Conservation (phyloP, 2,329 filamentous ascomycete species). For the Penicillium freii region DNA sequence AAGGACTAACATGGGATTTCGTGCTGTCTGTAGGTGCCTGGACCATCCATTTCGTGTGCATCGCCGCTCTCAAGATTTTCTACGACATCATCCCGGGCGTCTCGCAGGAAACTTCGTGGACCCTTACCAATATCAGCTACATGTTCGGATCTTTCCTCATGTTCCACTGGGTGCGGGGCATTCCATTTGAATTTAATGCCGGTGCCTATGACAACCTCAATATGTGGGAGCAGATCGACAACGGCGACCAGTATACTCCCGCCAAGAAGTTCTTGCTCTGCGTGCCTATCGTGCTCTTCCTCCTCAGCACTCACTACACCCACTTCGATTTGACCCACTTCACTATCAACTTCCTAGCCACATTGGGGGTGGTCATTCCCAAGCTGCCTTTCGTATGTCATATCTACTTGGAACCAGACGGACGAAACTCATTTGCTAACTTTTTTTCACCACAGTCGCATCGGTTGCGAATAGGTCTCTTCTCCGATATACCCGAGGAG, state of each 20-base stretch:
- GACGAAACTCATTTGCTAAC: slow-evolving; percentile 25
- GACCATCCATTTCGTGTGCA: slow-evolving; percentile 95
- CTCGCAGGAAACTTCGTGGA: slow-evolving; percentile 98
- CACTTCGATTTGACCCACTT: slow-evolving; percentile 98
- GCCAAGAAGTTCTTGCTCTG: slow-evolving; percentile 97
- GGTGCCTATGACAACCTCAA: slow-evolving; percentile 99
- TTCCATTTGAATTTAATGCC: slow-evolving; percentile 98
- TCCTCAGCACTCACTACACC: slow-evolving; percentile 97
- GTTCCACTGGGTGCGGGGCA: slow-evolving; percentile 98
- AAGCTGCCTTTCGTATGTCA: slow-evolving; percentile 87
- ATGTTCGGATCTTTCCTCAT: slow-evolving; percentile 99
- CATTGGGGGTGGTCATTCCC: slow-evolving; percentile 88
- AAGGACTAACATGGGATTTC: slow-evolving; percentile 6
- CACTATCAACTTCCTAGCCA: slow-evolving; percentile 92
- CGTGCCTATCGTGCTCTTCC: slow-evolving; percentile 89
- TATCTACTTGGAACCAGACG: not conserved
- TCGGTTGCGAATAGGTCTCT: slow-evolving; percentile 72
- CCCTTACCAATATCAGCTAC: slow-evolving; percentile 96
- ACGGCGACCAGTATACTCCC: slow-evolving; percentile 96
- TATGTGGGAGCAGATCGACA: slow-evolving; percentile 99
- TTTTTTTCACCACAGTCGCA: slow-evolving; percentile 60
- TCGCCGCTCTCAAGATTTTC: slow-evolving; percentile 87
- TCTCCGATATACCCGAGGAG: slow-evolving; percentile 68
- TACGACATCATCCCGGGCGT: slow-evolving; percentile 96
- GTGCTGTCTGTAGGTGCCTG: slow-evolving; percentile 69